A percentile compares a stretch with the other conserved stretches of the same genome.
These are phyloP conservation scores for Neofusicoccum umdonicola DNA, from an alignment of 2,329 filamentous ascomycete species.

Conservation along the genomic window DNA sequence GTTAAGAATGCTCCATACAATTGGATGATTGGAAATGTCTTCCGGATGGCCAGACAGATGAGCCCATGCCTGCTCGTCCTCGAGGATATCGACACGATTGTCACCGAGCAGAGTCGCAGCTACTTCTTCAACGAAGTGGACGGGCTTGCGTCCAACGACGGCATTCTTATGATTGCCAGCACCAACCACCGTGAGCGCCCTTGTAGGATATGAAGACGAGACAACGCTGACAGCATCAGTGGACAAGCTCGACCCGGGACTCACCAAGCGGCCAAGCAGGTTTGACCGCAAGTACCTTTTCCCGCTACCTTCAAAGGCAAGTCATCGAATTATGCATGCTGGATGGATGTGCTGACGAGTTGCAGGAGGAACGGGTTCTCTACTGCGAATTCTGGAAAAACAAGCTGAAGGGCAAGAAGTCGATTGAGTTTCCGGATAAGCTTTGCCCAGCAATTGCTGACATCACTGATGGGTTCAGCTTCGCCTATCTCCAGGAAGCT, in stretches of 20 bases:
- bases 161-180: slow-evolving; percentile 67
- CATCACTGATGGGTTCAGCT: slow-evolving; percentile 45
- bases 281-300: slow-evolving; percentile 59
- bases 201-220: neutral
- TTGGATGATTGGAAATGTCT: slow-evolving; percentile 34
- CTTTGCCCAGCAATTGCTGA: slow-evolving; percentile 40
- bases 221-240: slow-evolving; percentile 41
- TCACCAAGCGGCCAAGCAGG: slow-evolving; percentile 47
- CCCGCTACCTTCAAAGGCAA: slow-evolving; percentile 50
- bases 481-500: slow-evolving; percentile 47
- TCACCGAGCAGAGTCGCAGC: slow-evolving; percentile 58
- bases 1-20: slow-evolving; percentile 50
- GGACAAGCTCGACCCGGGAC: slow-evolving; percentile 65
- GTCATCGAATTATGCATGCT: neutral
- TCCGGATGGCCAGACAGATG: slow-evolving; percentile 56
- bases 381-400: slow-evolving; percentile 66
- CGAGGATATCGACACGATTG: slow-evolving; percentile 68
- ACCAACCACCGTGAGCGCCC: slow-evolving; percentile 51
- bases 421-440: slow-evolving; percentile 44
- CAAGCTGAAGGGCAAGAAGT: slow-evolving; percentile 55
- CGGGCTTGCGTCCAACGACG: slow-evolving; percentile 66
- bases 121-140: slow-evolving; percentile 75
- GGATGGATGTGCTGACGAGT: slow-evolving; percentile 3
- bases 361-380: slow-evolving; percentile 52
- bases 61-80: slow-evolving; percentile 70